Base-by-base conservation (phyloP, 78 protist species). In the Cavenderia fasciculata region DNA sequence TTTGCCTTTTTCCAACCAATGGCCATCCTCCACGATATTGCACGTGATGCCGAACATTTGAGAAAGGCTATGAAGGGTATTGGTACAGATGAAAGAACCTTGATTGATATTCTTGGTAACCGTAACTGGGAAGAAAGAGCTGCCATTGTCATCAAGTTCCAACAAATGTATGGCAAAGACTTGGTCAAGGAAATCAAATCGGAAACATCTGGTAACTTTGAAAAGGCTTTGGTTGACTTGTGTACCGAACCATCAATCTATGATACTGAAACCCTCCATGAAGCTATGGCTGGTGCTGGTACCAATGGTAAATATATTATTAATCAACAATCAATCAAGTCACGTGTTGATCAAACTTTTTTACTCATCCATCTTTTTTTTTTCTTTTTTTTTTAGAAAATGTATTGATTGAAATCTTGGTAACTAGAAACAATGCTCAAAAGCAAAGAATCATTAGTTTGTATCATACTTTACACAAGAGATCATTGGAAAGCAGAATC, bases 11-110 rank as follows among this genome's bases (percentile, higher is more conserved):
- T 71, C 52, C 11, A 11, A 52, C 43, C 40, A 47, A 63, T 76
- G 52, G 12, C 46, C n/a, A 82, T 82, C 21, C 36, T 51, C 23
- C 73, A 82, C 25, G 90, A 82, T 56, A 19, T 47, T 41, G 54
- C 21, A 41, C 38, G 61, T 41, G 90, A 82, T 57, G 90, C 90
- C 8, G 76, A 65, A 57, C 25, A 51, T 4, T 44, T 82, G 16
- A 66, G 90, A 68, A 52, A 54, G 44, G 90, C 90, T 18, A 82
- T 82, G 90, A 82, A 82, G 33, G 90, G 90, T 56, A n/a, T 46
- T 44, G 75, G 75, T 46, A 69, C 75, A 25, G 69, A 82, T 82
- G 90, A 82, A 68, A 21, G 40, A 43, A 61, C 74, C 19, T 43
- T 82, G 19, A 57, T 68, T 44, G 73, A 68, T 33, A 61, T 82